Conservation (phyloP, 2,329 filamentous ascomycete species). For the Dothideomycetes sp. region DNA sequence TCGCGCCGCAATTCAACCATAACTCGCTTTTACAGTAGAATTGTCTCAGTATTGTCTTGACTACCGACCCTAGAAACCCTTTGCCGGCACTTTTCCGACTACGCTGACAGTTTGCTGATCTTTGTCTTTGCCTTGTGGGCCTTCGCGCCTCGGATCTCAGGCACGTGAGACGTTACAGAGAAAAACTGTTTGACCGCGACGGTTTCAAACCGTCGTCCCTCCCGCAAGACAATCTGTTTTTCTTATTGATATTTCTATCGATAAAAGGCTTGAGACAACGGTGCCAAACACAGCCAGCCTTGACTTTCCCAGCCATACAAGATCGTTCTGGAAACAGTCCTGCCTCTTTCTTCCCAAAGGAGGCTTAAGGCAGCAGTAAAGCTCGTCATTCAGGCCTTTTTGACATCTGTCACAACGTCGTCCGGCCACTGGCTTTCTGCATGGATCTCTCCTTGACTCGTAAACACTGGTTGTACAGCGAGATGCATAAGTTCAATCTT, state of each 20-base stretch:
- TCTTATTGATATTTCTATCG: neutral
- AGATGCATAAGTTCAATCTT: no score
- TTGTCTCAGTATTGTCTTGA: neutral
- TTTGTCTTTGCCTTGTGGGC: neutral
- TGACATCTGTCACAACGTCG: no score
- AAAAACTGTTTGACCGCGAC: constrained; percentile 4
- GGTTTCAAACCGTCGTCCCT: constrained; percentile 6
- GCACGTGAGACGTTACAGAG: constrained; percentile 10
- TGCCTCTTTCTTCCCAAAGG: no score
- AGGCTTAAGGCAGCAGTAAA: no score
- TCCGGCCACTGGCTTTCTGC: no score
- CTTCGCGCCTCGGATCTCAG: constrained; percentile 5
- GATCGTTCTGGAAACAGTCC: neutral
- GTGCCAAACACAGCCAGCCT: neutral
- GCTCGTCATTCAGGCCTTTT: no score
- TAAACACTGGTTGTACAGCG: no score
- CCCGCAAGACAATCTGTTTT: neutral
- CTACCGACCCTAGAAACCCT: neutral
- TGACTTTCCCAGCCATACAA: neutral
- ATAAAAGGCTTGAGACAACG: neutral
- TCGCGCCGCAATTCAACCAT: no score
- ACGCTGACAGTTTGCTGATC: neutral
- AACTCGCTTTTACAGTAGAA: neutral
- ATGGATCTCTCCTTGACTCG: no score
- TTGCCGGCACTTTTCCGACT: no score